Evolutionary conservation across 441 rosid species (phyloP).

Genomic region (Macaranga tanarius): DNA sequence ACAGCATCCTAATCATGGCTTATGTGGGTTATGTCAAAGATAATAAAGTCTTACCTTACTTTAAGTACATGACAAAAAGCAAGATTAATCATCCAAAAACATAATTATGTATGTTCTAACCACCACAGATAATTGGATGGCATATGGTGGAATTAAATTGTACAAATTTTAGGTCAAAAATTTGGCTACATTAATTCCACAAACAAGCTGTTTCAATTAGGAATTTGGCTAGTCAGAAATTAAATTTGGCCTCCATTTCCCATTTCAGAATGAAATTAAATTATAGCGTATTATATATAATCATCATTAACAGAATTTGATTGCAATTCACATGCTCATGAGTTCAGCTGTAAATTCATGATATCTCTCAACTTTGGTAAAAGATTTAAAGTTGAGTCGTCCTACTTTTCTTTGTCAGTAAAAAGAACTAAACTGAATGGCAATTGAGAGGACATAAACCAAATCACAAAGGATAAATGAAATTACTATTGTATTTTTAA

Average conservation of each 20-base stretch:
- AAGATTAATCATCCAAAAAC: constrained; percentile 20
- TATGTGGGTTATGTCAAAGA: constrained; percentile 19
- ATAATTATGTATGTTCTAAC: constrained; percentile 20
- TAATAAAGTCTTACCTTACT: constrained; percentile 24
- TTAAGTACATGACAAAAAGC: constrained; percentile 12
- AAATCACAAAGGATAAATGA: no score
- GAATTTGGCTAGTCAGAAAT: no score
- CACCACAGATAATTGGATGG: constrained; percentile 1
- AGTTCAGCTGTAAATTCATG: no score
- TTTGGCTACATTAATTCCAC: background rate
- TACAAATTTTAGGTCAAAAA: background rate
- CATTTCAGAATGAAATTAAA: background rate
- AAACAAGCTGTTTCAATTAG: background rate
- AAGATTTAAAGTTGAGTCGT: no score
- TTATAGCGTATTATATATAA: background rate
- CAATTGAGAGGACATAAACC: no score
- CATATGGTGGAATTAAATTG: background rate
- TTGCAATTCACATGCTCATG: background rate
- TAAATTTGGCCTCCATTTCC: no score
- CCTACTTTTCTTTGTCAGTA: no score
- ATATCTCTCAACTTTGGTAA: no score
- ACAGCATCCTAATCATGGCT: constrained; percentile 20
- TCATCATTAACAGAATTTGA: background rate
- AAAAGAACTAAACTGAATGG: no score
- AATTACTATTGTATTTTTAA: no score